Evolutionary conservation across 1,284 basidiomycete species (phyloP).

Genomic region (Tylopilus sp.): DNA sequence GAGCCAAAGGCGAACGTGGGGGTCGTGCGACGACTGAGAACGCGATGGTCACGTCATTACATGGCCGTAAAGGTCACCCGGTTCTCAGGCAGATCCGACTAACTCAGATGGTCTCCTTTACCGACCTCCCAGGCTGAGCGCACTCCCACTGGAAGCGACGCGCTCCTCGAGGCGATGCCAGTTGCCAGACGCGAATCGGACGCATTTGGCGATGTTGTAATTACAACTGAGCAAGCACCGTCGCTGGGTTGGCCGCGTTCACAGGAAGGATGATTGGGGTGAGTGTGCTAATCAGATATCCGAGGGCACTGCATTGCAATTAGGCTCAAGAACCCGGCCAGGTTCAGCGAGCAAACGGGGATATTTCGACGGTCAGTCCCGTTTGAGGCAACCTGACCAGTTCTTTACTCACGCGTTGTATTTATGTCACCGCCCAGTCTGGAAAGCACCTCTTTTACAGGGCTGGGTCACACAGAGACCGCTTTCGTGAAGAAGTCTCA

Average conservation of each 20-base stretch:
- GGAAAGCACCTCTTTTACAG: conserved; percentile 34
- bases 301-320: conserved; percentile 38
- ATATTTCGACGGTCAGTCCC: conserved; percentile 19
- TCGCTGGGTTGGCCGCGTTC: conserved; percentile 32
- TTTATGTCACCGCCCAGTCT: conserved; percentile 38
- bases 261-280: conserved; percentile 28
- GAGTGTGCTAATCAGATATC: conserved; percentile 35
- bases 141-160: no score
- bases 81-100: conserved; percentile 35
- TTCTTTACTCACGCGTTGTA: conserved; percentile 35
- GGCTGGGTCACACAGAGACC: conserved; percentile 35
- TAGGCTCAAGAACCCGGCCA: conserved; percentile 33
- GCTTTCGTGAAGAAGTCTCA: conserved; percentile 34
- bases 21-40: conserved; percentile 7
- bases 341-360: conserved; percentile 21
- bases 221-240: background rate
- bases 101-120: conserved; percentile 6
- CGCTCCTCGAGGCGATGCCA: conserved; percentile 8
- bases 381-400: conserved; percentile 25
- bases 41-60: no score
- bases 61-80: conserved; percentile 12
- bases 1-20: conserved; percentile 22
- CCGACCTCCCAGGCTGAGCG: conserved; percentile 6
- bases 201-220: background rate
- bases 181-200: conserved; percentile 9